These are phyloP conservation scores for Orbilia blumenaviensis DNA, from an alignment of 2,329 filamentous ascomycete genomes.

Conservation along the genomic window DNA sequence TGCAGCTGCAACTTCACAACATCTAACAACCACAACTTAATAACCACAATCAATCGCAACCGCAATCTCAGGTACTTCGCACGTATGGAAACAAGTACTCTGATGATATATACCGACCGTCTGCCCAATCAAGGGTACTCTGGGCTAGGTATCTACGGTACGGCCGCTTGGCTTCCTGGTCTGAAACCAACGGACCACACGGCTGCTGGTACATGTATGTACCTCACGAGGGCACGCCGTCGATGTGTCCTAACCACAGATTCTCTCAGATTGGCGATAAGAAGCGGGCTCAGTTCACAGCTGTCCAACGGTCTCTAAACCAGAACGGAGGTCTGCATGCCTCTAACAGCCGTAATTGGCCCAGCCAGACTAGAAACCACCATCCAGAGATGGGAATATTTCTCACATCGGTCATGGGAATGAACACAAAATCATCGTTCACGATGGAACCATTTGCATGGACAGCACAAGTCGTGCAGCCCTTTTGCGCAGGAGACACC, in stretches of 20 bases:
- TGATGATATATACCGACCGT: neutral
- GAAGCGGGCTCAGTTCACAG: constrained; percentile 36
- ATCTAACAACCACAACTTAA: constrained; percentile 15
- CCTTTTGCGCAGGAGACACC: constrained; percentile 37
- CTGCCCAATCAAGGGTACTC: neutral
- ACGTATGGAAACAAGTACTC: neutral
- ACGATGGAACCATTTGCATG: constrained; percentile 32
- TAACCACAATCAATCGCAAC: neutral
- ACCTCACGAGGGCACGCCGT: constrained; percentile 22
- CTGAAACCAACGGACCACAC: neutral
- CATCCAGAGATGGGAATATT: constrained; percentile 45
- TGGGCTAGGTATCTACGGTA: neutral
- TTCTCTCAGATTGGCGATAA: constrained; percentile 43
- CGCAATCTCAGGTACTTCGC: neutral
- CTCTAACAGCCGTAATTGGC: constrained; percentile 34
- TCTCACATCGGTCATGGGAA: constrained; percentile 41
- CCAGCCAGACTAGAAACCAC: constrained; percentile 28
- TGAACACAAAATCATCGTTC: constrained; percentile 25
- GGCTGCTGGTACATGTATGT: neutral
- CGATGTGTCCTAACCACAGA: constrained; percentile 25
- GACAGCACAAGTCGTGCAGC: constrained; percentile 38
- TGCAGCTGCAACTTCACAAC: constrained; percentile 10
- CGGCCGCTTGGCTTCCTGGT: neutral
- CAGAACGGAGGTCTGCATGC: constrained; percentile 23
- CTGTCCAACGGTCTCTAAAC: constrained; percentile 37